Evolutionary conservation across 306 rosid genomes (phyloP).

Genomic region (Hippophae rhamnoides): DNA sequence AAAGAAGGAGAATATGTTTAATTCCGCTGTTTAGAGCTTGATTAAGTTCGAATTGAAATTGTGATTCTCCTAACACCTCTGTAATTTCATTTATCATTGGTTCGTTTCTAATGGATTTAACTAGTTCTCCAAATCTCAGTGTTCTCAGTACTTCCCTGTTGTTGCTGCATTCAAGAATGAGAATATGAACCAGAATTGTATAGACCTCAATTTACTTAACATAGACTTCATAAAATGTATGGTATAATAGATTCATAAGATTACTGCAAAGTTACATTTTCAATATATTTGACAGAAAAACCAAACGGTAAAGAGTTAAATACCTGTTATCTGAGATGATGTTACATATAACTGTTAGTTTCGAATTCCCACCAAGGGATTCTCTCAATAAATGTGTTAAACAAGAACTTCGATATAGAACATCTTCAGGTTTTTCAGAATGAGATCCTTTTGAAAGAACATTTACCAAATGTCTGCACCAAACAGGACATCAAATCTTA

Average conservation of each 20-base stretch:
- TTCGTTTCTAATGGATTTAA: constrained; percentile 57
- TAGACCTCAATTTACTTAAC: not conserved
- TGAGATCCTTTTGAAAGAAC: constrained; percentile 41
- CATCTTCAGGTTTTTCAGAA: constrained; percentile 40
- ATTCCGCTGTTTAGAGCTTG: too few species aligned
- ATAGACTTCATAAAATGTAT: not conserved
- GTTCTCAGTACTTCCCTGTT: constrained; percentile 55
- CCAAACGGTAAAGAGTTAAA: constrained; percentile 5
- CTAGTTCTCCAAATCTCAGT: constrained; percentile 79
- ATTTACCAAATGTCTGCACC: constrained; percentile 66
- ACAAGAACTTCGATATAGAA: constrained; percentile 44
- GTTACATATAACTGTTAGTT: constrained; percentile 73
- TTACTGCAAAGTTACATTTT: not conserved
- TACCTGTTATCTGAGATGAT: constrained; percentile 66
- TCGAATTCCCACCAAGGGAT: constrained; percentile 86
- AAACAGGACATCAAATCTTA: constrained; percentile 17
- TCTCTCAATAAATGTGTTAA: constrained; percentile 67
- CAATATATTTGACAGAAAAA: constrained; percentile 1
- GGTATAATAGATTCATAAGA: not conserved
- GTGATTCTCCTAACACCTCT: too few species aligned
- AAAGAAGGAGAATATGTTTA: too few species aligned
- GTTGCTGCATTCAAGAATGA: constrained; percentile 47
- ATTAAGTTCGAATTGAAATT: too few species aligned
- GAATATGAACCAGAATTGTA: constrained; percentile 1
- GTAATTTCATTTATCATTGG: constrained; percentile 81